Base-by-base conservation (phyloP, 1,284 basidiomycete species). In the Sanghuangporus baumii region DNA sequence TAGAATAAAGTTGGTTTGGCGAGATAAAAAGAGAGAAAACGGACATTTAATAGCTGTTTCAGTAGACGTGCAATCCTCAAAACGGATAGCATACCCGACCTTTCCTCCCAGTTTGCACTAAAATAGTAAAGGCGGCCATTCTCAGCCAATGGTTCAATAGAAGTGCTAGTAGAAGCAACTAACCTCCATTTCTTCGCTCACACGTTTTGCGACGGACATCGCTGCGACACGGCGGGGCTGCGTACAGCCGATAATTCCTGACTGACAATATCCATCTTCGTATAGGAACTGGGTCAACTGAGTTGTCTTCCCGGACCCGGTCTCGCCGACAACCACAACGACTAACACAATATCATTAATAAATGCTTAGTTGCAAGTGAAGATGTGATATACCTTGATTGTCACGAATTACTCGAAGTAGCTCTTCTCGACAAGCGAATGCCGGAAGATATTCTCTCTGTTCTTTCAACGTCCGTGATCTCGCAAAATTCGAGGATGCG, bases 121-220 rank as follows among this genome's bases (percentile, higher is more conserved):
- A 36, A 34, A 60, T 56, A 43, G 31, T 40, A 31, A 52, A 20
- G 7, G n/a, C 18, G 40, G 18, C 34, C n/a, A 60, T 46, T 34
- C 14, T 41, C 8, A 36, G 52, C 9, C 48, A 9, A 8, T 8
- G 20, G 7, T 8, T 54, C 34, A 64, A 62, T 16, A 41, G 1
- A 63, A 9, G 20, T n/a, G 48, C 38, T 57, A 41, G n/a, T 12
- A 1, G 18, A 20, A 51, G 37, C 50, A 34, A 72, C 80, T 43
- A 54, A 87, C 88, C 81, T 89, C 87, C 83, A 91, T 91, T 75
- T 99, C 96, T 72, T 99, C 96, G 72, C 93, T 95, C 62, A 98
- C 96, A 77, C 96, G 94, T 77, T 98, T 98, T 7, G 96, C 96
- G 3, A 98, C 96, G 14, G 93, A 96, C 96, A 99, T 98, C 11